Evolutionary conservation across 2,329 filamentous ascomycete species (phyloP).

Genomic region (Tolypocladium paradoxum): DNA sequence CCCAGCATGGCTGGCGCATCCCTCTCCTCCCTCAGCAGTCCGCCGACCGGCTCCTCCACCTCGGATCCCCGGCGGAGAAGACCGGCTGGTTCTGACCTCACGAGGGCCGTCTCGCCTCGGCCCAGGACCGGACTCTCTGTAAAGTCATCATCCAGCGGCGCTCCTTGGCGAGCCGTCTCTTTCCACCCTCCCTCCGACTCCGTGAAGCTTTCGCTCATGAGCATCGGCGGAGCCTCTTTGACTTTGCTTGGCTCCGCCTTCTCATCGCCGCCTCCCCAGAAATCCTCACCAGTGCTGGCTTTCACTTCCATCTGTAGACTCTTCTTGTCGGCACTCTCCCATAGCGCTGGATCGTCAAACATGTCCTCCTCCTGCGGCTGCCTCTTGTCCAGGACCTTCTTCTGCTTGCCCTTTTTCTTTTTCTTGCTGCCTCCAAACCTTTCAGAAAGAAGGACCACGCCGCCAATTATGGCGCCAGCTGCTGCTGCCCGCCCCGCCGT

Average conservation of each 20-base stretch:
- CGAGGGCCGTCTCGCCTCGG: slow-evolving; percentile 11
- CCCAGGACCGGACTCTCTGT: slow-evolving; percentile 29
- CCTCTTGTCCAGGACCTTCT: slow-evolving; percentile 29
- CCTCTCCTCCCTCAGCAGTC: slow-evolving; percentile 20
- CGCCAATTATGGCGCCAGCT: slow-evolving; percentile 10
- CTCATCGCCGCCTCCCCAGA: slow-evolving; percentile 15
- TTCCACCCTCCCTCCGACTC: slow-evolving; percentile 12
- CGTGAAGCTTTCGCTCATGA: slow-evolving; percentile 8
- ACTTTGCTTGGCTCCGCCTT: background rate
- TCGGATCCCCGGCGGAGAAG: slow-evolving; percentile 20
- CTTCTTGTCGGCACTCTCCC: slow-evolving; percentile 32
- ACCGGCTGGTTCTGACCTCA: slow-evolving; percentile 10
- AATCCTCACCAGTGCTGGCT: slow-evolving; percentile 11
- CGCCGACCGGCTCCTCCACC: slow-evolving; percentile 16
- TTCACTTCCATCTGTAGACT: slow-evolving; percentile 13
- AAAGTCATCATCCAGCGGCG: slow-evolving; percentile 14
- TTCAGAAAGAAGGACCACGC: slow-evolving; percentile 23
- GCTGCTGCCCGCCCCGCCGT: slow-evolving; percentile 15
- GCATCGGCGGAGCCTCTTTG: slow-evolving; percentile 7
- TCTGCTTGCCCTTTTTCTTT: slow-evolving; percentile 15
- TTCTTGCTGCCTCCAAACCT: slow-evolving; percentile 20
- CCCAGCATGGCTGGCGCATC: slow-evolving; percentile 11
- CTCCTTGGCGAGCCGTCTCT: slow-evolving; percentile 12
- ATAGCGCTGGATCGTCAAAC: slow-evolving; percentile 32
- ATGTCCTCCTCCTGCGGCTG: slow-evolving; percentile 28